phyloP scores from a whole-genome alignment of 345 rosid species.

The Noccaea bulbosa region DNA sequence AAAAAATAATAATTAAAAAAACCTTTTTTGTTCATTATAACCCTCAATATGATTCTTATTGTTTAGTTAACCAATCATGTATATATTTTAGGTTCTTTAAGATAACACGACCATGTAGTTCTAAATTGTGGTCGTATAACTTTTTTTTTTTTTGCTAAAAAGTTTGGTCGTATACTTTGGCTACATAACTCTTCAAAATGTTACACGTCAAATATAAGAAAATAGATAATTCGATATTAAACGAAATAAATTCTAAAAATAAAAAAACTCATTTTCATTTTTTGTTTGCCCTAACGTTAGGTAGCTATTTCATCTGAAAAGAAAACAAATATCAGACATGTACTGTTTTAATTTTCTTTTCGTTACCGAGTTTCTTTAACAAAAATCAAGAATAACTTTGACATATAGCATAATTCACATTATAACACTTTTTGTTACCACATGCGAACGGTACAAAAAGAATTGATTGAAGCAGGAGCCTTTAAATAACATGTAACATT shows the following conservation, averaged over 20 bases:
- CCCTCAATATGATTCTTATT: conserved; percentile 11
- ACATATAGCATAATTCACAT: too few relatives aligned
- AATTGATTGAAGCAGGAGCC: neutral
- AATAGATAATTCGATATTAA: conserved; percentile 6
- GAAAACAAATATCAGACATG: conserved; percentile 13
- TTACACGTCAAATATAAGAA: conserved; percentile 24
- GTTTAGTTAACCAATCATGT: conserved; percentile 7
- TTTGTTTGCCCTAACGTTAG: conserved; percentile 35
- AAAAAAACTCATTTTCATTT: neutral
- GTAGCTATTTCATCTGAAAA: conserved; percentile 38
- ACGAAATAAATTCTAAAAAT: neutral
- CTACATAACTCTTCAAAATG: conserved; percentile 18
- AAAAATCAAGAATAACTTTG: neutral
- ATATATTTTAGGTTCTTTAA: neutral
- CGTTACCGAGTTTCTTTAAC: neutral
- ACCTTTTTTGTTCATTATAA: neutral
- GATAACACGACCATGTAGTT: neutral
- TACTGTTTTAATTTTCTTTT: neutral
- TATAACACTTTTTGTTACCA: neutral
- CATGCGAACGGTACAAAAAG: neutral
- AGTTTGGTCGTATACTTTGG: neutral
- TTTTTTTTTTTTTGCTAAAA: too few relatives aligned
- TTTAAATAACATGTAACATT: neutral
- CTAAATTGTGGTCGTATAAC: conserved; percentile 17
- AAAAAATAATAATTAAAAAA: neutral